Evolutionary conservation across 768 basidiomycete genomes (phyloP).

Genomic region (Leucosporidium yakuticum): DNA sequence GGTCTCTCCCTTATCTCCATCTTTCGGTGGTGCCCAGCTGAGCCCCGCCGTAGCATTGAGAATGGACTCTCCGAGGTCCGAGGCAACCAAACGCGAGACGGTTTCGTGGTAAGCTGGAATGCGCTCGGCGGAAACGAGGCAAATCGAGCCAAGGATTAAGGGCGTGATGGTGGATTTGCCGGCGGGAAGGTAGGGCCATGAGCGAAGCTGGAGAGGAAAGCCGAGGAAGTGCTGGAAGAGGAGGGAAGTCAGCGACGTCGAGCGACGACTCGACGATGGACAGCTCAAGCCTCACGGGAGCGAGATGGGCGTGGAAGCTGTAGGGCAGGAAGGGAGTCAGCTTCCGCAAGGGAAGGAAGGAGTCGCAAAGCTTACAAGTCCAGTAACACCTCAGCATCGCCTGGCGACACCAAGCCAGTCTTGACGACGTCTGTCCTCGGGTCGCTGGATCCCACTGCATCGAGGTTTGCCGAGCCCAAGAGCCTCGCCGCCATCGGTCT

Average conservation of each 20-base stretch:
- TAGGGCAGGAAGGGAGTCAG: background rate
- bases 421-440: conserved; percentile 8
- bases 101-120: conserved; percentile 3
- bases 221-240: background rate
- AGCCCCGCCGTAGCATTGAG: background rate
- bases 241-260: too few species aligned
- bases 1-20: background rate
- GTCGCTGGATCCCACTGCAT: background rate
- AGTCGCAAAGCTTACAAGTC: background rate
- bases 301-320: conserved; percentile 9
- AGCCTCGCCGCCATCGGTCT: background rate
- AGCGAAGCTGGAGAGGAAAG: background rate
- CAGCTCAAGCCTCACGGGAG: too few species aligned
- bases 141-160: conserved; percentile 1
- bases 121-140: background rate
- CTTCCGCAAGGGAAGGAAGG: background rate
- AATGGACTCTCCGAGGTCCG: background rate
- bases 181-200: conserved; percentile 4
- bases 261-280: too few species aligned
- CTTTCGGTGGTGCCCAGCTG: background rate
- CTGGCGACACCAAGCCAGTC: background rate
- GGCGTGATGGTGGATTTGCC: conserved; percentile 3
- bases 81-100: background rate
- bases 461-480: background rate
- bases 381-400: background rate